Evolutionary conservation across 495 filamentous ascomycete species (phyloP).

Genomic region (Aspergillus cristatus): DNA sequence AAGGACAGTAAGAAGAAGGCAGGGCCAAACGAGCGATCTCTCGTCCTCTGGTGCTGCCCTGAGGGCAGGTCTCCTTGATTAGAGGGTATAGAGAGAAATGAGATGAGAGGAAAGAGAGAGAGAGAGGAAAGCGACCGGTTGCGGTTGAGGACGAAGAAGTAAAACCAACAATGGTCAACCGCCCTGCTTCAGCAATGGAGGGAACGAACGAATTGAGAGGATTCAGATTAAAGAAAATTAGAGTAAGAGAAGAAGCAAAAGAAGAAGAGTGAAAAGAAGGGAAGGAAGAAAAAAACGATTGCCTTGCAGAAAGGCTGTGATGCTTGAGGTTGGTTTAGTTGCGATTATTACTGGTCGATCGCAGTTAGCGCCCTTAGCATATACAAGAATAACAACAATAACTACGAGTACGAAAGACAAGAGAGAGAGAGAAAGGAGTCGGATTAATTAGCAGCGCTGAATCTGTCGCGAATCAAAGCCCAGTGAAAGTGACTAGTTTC

Average conservation of each 20-base stretch:
- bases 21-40: too few species aligned
- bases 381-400: conserved; percentile 5
- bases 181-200: conserved; percentile 16
- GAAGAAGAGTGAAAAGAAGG: conserved; percentile 2
- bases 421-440: conserved; percentile 2
- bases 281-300: conserved; percentile 1
- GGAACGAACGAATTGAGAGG: too few species aligned
- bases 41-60: neutral
- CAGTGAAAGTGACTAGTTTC: neutral
- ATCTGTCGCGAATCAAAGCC: too few species aligned
- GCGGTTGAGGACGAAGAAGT: conserved; percentile 24
- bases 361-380: neutral
- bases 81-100: conserved; percentile 5
- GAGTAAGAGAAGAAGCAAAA: neutral
- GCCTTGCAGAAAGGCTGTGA: neutral
- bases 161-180: conserved; percentile 5
- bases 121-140: conserved; percentile 30
- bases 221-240: conserved; percentile 2
- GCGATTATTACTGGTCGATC: too few species aligned
- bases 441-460: too few species aligned
- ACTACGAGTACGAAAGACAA: conserved; percentile 2
- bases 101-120: conserved; percentile 1
- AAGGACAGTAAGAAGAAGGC: neutral
- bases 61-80: conserved; percentile 6
- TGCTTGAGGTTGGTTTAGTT: neutral